Base-by-base conservation (phyloP, 768 basidiomycete species). In the Auriscalpium microsporum region DNA sequence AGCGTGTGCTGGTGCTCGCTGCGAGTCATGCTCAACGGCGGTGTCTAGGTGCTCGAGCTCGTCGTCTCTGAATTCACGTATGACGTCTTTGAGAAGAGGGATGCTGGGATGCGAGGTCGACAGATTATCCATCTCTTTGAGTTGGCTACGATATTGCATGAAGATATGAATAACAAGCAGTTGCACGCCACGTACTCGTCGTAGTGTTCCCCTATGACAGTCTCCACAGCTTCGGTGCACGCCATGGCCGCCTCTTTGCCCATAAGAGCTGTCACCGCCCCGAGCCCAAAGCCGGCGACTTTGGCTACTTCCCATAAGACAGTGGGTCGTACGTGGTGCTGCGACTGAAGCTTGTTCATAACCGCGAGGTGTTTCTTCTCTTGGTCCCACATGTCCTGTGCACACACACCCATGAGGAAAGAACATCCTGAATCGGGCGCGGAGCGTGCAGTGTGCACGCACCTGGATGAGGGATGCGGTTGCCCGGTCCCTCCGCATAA, bases 141-240 rank as follows among this genome's bases (percentile, higher is more conserved):
- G 75, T 75, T 97, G 94, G 64, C 94, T 96, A 64, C 28, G 28
- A 28, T 4, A 28, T 55, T 46, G 40, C 47, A 35, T 51, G 13
- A 40, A 19, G 50, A 37, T 54, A 58, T 45, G 33, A 13, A 28
- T 19, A 45, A 28, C 28, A 28, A 28, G 28, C 28, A 28, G 28
- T 28, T 28, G 28, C 28, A 28, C 28, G 28, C n/a, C 11, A 78
- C 90, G 66, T 67, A 95, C 94, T 96, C 93, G 68, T 97, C 91
- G 64, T 98, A 98, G 70, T 98, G 94, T 69, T 98, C 94, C 42
- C 94, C 94, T 52, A 98, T 98, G 54, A 92, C 92, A 0, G 94
- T 96, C 69, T 98, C 94, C 17, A 98, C 94, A 0, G 94, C 94
- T 69, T 98, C 94, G 0, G 94, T 98, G 64, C 94, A 97, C 7